phyloP scores from a whole-genome alignment of 2,329 filamentous ascomycete species.

The Chaetomiaceae sp. region DNA sequence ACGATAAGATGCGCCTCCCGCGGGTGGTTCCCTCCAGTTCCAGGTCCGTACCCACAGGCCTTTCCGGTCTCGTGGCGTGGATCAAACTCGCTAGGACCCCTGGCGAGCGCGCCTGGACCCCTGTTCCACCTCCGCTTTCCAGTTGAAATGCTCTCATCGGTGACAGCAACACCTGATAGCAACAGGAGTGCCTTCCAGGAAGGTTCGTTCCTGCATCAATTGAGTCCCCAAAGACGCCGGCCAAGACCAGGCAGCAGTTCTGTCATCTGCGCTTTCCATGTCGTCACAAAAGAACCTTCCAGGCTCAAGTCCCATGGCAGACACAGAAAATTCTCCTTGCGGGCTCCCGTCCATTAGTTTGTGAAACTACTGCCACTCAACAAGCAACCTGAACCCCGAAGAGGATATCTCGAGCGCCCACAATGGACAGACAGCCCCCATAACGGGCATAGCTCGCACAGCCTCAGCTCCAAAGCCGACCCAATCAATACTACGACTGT shows the following conservation, averaged over 20 bases:
- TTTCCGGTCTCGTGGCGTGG: slow-evolving; percentile 8
- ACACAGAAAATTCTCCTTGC: slow-evolving; percentile 7
- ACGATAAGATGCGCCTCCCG: slow-evolving; percentile 22
- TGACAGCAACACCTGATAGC: too few relatives aligned
- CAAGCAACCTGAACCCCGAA: not conserved
- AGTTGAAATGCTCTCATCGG: too few relatives aligned
- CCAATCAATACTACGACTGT: too few relatives aligned
- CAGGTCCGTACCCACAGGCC: not conserved
- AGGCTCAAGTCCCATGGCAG: not conserved
- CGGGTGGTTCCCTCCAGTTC: not conserved
- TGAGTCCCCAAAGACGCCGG: too few relatives aligned
- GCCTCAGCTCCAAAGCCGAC: not conserved
- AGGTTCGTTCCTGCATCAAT: too few relatives aligned
- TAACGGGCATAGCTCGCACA: slow-evolving; percentile 9
- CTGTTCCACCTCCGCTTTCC: slow-evolving; percentile 3
- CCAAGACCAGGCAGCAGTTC: too few relatives aligned
- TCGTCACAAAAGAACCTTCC: too few relatives aligned
- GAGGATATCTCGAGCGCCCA: too few relatives aligned
- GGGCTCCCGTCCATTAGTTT: not conserved
- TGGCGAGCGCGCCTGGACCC: not conserved
- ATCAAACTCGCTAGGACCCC: slow-evolving; percentile 20
- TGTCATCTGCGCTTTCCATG: too few relatives aligned
- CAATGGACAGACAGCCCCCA: not conserved
- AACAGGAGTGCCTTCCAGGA: slow-evolving; percentile 2
- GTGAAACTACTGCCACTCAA: not conserved